These are phyloP conservation scores for Lotmaria passim DNA, from an alignment of 208 protist genomes.

Conservation along the genomic window DNA sequence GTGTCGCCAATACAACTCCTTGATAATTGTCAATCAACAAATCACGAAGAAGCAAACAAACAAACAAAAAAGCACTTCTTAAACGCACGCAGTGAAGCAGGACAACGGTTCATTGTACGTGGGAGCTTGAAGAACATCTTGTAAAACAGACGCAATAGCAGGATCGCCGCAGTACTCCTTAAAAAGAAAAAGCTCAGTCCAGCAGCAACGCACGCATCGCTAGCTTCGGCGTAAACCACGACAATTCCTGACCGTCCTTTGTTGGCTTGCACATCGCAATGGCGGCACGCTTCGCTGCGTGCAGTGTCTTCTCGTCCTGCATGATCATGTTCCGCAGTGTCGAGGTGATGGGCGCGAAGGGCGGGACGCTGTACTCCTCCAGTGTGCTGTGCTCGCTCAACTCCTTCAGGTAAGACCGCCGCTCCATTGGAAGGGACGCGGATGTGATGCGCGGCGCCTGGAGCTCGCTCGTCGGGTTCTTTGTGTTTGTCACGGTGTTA, in stretches of 20 bases:
- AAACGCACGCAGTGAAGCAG: too few species aligned
- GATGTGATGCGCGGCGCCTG: conserved; percentile 42
- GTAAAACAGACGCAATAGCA: too few species aligned
- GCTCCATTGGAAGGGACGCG: conserved; percentile 41
- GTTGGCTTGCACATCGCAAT: conserved; percentile 66
- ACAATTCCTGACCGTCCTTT: conserved; percentile 18
- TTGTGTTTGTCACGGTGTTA: conserved; percentile 84
- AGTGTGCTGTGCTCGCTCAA: conserved; percentile 51
- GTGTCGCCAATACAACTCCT: too few species aligned
- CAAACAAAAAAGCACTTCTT: too few species aligned
- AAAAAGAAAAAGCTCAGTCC: conserved; percentile 44
- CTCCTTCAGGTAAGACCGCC: conserved; percentile 60
- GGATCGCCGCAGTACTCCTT: too few species aligned
- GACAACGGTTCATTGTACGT: too few species aligned
- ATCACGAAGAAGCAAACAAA: too few species aligned
- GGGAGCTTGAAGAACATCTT: too few species aligned
- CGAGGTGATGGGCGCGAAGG: conserved; percentile 79
- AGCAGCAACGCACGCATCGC: conserved; percentile 67
- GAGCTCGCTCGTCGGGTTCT: conserved; percentile 57
- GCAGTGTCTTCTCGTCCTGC: conserved; percentile 57
- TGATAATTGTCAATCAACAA: too few species aligned
- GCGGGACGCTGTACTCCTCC: conserved; percentile 68
- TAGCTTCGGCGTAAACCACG: conserved; percentile 78
- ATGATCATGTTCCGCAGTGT: conserved; percentile 78
- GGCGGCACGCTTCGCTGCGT: conserved; percentile 66